Evolutionary conservation across 2,329 filamentous ascomycete genomes (phyloP), one percentile per base, ranked within the genome.

Genomic region (Fusarium gaditjirri): DNA sequence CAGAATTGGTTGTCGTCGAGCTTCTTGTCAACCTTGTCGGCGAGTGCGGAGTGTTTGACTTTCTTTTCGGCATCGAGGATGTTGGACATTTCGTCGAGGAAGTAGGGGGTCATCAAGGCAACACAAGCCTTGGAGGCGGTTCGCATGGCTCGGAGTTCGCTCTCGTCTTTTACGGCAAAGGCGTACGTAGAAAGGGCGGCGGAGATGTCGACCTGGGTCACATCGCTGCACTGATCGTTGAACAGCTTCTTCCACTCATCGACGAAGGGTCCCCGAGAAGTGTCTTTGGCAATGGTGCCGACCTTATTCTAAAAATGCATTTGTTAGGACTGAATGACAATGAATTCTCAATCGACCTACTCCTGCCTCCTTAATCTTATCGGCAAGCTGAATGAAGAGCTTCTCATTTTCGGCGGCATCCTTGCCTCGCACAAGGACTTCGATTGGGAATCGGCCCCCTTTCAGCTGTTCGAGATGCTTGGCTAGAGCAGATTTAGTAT

Each of bases 31-130:
- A 99, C 92, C 82, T 95, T 96, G 77, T 94, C 91, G n/a, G 93
- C 91, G 12, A 99, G 88, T 5, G 88, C 88, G 73, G 92, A 93
- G 83, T 99, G 96, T 71, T 94, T 96, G 79, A 98, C 94, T 80
- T 97, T 97, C 86, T 97, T 98, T 82, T 98, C 97, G 75, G 95
- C 92, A 79, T 99, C 96, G 67, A 99, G 90, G 57, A 98, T 92
- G 76, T 93, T 92, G 55, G 95, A 97, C 95, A 99, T 98, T 81
- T 98, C 95, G 79, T 99, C 96, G 73, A 99, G 91, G 81, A 98
- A 98, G 83, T 96, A 99, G 66, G 95, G 94, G 55, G 94, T 94
- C 91, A 98, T 97, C 67, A 98, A 86, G 65, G 94, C 95, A 73
- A 97, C 95, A 76, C 95, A 98, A 50, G 96, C 95, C 79, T 96